phyloP scores from a whole-genome alignment of 106 monocot species.

The Vanilla planifolia region DNA sequence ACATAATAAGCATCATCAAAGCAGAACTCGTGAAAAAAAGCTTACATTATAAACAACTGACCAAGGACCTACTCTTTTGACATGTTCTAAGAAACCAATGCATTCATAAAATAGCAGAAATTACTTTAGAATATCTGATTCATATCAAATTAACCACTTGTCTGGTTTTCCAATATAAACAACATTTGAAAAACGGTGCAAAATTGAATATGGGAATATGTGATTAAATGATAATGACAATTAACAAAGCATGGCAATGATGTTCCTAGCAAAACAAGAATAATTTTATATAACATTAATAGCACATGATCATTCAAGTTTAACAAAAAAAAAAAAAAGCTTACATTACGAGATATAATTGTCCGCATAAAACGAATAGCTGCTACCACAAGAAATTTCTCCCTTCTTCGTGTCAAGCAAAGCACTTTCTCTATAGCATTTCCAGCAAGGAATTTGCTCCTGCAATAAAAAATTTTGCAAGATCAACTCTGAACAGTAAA shows the following conservation, averaged over 20 bases:
- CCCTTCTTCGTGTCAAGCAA: conserved; percentile 61
- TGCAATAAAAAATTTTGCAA: conserved; percentile 19
- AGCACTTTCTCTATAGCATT: conserved; percentile 94
- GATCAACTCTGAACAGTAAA: not conserved
- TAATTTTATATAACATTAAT: not conserved
- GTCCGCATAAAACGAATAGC: conserved; percentile 92
- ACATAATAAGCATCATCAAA: no score
- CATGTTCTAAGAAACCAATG: no score
- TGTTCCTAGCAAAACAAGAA: not conserved
- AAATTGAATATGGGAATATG: no score
- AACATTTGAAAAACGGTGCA: no score
- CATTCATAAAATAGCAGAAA: no score
- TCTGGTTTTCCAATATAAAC: no score
- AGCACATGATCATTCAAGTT: not conserved
- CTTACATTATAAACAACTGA: no score
- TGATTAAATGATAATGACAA: no score
- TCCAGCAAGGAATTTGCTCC: conserved; percentile 76
- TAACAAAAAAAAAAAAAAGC: conserved; percentile 13
- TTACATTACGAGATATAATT: conserved; percentile 83
- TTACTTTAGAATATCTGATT: no score
- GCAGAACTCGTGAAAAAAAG: no score
- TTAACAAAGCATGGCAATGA: not conserved
- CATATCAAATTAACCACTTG: no score
- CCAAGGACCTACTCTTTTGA: no score
- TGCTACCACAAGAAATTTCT: conserved; percentile 77